Evolutionary conservation across 495 filamentous ascomycete species (phyloP).

Genomic region (Achaetomiella virescens): DNA sequence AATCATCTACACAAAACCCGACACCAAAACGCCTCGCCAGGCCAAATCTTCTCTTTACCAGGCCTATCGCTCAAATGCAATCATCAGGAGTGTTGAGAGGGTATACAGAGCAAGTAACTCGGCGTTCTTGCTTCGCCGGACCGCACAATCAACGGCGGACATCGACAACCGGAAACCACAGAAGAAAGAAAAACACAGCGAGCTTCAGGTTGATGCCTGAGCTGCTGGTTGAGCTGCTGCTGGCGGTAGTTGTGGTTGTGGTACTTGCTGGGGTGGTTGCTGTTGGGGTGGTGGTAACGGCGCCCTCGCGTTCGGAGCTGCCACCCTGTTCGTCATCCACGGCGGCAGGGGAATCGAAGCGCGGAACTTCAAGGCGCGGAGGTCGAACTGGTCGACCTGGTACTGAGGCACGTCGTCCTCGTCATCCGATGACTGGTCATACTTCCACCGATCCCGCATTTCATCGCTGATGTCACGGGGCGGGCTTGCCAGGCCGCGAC

Average conservation of each 20-base stretch:
- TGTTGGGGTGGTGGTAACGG: slow-evolving; percentile 12
- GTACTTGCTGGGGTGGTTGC: slow-evolving; percentile 9
- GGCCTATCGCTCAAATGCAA: slow-evolving; percentile 30
- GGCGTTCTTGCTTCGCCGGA: slow-evolving; percentile 6
- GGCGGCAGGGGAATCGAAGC: slow-evolving; percentile 56
- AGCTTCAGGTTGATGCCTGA: slow-evolving; percentile 8
- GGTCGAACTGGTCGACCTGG: slow-evolving; percentile 64
- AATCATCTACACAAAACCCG: slow-evolving; percentile 26
- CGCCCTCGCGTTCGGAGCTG: slow-evolving; percentile 2
- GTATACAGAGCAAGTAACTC: slow-evolving; percentile 18
- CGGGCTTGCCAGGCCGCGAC: slow-evolving; percentile 52
- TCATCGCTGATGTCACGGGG: slow-evolving; percentile 46
- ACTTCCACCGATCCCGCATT: slow-evolving; percentile 71
- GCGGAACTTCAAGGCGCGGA: slow-evolving; percentile 64
- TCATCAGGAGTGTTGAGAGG: slow-evolving; percentile 26
- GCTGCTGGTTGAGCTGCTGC: slow-evolving; percentile 8
- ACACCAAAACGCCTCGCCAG: slow-evolving; percentile 26
- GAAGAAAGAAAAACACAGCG: not conserved
- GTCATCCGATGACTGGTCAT: slow-evolving; percentile 68
- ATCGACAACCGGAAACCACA: not conserved
- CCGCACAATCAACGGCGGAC: not conserved
- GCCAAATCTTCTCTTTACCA: slow-evolving; percentile 15
- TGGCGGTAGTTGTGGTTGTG: slow-evolving; percentile 19
- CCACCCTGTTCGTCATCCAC: slow-evolving; percentile 25
- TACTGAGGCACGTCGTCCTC: slow-evolving; percentile 56